A percentile compares a stretch with the other conserved stretches of the same genome.
Evolutionary conservation across 225 moss, liverwort and hornwort genomes (phyloP).

Genomic region (Antitrichia curtipendula): DNA sequence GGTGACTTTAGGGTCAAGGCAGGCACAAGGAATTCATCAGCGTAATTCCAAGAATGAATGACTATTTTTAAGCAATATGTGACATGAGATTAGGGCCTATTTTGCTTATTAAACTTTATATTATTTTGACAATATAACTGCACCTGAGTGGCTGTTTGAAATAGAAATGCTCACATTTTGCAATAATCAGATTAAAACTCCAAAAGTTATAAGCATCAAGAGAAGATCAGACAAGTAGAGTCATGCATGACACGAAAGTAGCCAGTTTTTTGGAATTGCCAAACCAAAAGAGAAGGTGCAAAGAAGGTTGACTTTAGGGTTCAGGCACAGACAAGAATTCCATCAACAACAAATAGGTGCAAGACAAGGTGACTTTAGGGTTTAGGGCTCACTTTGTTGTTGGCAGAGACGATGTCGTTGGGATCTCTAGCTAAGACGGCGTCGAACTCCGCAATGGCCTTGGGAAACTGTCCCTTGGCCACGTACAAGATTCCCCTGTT

Average conservation of each 20-base stretch:
- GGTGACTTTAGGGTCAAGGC: background rate
- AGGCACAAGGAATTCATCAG: background rate
- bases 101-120: background rate
- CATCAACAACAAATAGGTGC: background rate
- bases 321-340: background rate
- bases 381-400: slow-evolving; percentile 57
- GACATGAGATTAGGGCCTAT: too few relatives aligned
- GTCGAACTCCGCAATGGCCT: slow-evolving; percentile 75
- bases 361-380: background rate
- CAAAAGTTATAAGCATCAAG: background rate
- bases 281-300: background rate
- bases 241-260: background rate
- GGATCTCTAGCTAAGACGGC: slow-evolving; percentile 58
- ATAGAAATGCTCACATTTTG: background rate
- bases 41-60: background rate
- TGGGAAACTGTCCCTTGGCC: slow-evolving; percentile 55
- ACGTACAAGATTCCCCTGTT: slow-evolving; percentile 70
- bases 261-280: background rate
- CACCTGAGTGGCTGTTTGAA: background rate
- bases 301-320: background rate
- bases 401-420: slow-evolving; percentile 63
- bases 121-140: background rate
- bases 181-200: background rate
- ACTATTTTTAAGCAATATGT: background rate
- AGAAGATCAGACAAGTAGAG: background rate